Conservation (phyloP, 805 yeast species). For the Candida xyloterini region DNA sequence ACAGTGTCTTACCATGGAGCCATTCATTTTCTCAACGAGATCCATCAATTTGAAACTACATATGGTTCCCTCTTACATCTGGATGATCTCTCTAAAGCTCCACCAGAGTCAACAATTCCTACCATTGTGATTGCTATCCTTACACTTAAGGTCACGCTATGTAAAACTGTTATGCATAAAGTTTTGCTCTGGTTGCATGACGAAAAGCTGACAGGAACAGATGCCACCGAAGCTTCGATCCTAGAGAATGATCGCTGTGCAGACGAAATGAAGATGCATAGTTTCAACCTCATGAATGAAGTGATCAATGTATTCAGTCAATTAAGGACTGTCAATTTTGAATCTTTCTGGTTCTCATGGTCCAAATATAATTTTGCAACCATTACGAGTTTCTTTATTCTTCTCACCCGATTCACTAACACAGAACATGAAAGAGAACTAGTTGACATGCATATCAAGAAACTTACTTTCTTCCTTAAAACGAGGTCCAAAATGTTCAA, state of each 20-base stretch:
- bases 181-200: slow-evolving; percentile 4
- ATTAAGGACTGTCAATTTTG: slow-evolving; percentile 12
- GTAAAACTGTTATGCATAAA: slow-evolving; percentile 10
- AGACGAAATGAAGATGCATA: not conserved
- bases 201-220: not conserved
- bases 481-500: slow-evolving; percentile 3
- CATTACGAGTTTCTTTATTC: slow-evolving; percentile 14
- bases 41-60: slow-evolving; percentile 3
- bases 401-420: slow-evolving; percentile 3
- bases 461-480: slow-evolving; percentile 19
- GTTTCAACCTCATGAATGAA: slow-evolving; percentile 5
- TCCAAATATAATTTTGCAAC: slow-evolving; percentile 17
- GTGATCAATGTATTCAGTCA: slow-evolving; percentile 6
- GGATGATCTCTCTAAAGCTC: slow-evolving; percentile 1
- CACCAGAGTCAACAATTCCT: slow-evolving; percentile 6
- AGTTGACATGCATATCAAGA: slow-evolving; percentile 2
- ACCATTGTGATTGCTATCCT: slow-evolving; percentile 12
- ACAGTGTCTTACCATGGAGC: slow-evolving; percentile 3
- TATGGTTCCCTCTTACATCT: slow-evolving; percentile 7
- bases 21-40: slow-evolving; percentile 1
- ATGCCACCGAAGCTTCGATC: slow-evolving; percentile 1
- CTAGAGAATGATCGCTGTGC: slow-evolving; percentile 2
- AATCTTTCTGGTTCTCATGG: slow-evolving; percentile 20
- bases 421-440: slow-evolving; percentile 1
- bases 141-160: slow-evolving; percentile 7